Evolutionary conservation across 2,329 filamentous ascomycete species (phyloP).

Genomic region (Chaetomiaceae sp.): DNA sequence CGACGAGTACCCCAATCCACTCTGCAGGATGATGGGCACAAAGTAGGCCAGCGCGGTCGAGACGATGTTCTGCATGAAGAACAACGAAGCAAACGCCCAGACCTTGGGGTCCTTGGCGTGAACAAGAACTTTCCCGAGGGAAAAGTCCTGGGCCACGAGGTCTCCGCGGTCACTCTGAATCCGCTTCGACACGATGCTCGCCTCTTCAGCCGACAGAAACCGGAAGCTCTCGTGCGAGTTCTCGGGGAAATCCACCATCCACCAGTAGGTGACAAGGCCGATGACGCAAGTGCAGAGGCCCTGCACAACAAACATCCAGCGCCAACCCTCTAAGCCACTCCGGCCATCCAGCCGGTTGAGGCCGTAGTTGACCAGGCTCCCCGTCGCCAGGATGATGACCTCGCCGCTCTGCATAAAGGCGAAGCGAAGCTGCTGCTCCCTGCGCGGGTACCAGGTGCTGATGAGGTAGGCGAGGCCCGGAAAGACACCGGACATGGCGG

Average conservation of each 20-base stretch:
- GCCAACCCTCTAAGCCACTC: conserved; percentile 57
- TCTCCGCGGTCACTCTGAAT: conserved; percentile 61
- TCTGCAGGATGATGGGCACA: conserved; percentile 53
- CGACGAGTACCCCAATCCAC: conserved; percentile 51
- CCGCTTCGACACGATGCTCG: conserved; percentile 50
- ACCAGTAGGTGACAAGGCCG: conserved; percentile 60
- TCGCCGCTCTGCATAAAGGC: conserved; percentile 62
- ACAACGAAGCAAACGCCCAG: conserved; percentile 60
- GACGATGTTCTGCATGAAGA: conserved; percentile 64
- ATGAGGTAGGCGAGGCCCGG: conserved; percentile 50
- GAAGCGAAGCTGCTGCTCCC: conserved; percentile 62
- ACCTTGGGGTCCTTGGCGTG: conserved; percentile 58
- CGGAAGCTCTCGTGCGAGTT: conserved; percentile 50
- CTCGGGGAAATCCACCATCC: conserved; percentile 68
- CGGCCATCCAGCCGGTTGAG: conserved; percentile 59
- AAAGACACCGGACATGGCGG: conserved; percentile 54
- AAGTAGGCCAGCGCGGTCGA: conserved; percentile 64
- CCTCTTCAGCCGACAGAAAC: conserved; percentile 55
- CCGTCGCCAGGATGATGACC: conserved; percentile 61
- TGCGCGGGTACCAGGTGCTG: conserved; percentile 58
- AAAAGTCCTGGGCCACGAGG: conserved; percentile 52
- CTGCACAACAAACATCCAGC: conserved; percentile 66
- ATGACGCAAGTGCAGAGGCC: conserved; percentile 57
- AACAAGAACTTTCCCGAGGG: conserved; percentile 49
- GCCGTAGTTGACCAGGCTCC: conserved; percentile 63